Conservation (phyloP, 176 grass and related monocot genomes). For the Poa annua region DNA sequence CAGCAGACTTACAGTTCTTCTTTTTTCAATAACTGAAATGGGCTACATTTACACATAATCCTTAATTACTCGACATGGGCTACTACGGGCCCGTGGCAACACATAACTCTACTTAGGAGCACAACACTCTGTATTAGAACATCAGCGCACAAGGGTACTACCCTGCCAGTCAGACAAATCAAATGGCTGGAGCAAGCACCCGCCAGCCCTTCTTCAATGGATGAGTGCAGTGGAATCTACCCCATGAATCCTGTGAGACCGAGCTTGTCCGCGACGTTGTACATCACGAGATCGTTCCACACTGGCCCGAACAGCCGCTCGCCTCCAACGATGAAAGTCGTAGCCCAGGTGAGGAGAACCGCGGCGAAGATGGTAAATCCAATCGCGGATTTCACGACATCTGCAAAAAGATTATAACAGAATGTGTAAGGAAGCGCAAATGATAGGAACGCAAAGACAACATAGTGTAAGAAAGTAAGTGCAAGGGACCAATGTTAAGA, state of each 20-base stretch:
- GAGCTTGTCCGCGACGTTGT: constrained; percentile 80
- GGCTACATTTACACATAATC: neutral
- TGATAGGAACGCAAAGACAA: neutral
- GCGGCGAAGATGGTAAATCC: constrained; percentile 68
- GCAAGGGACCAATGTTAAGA: neutral
- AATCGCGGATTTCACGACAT: constrained; percentile 72
- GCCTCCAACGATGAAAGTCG: constrained; percentile 76
- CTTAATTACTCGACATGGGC: neutral
- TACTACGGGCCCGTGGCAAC: neutral
- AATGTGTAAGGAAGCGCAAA: constrained; percentile 14
- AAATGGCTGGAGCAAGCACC: neutral
- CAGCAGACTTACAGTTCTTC: no score
- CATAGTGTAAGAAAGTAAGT: neutral
- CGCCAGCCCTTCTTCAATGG: neutral
- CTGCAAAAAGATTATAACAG: constrained; percentile 44
- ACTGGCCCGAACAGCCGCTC: constrained; percentile 68
- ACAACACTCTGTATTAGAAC: neutral
- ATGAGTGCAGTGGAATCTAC: neutral
- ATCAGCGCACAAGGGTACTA: constrained; percentile 8
- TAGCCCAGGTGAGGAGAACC: constrained; percentile 74
- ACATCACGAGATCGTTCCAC: constrained; percentile 94
- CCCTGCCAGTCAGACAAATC: neutral
- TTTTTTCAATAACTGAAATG: no score
- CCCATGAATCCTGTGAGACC: constrained; percentile 77
- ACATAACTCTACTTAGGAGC: neutral